Evolutionary conservation across 139 green algal species (phyloP), one percentile per base, ranked within the genome.

Genomic region (Nannochloris sp.): DNA sequence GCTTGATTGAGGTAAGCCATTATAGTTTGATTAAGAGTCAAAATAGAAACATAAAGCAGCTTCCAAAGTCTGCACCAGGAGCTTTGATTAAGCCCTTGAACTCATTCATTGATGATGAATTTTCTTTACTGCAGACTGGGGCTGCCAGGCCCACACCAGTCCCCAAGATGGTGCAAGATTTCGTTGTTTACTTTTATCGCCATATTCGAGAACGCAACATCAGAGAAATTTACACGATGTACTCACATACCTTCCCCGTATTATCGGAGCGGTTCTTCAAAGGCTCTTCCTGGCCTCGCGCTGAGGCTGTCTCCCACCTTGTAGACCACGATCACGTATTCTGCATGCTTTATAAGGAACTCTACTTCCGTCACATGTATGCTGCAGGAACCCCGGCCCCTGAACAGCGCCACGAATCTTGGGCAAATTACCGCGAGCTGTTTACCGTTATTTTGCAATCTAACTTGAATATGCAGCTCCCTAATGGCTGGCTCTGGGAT

Each of bases 261-360:
- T 80, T 99, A 19, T 92, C 70, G 61, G 95, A 99, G 54, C 81
- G 91, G n/a, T 97, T 93, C 71, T 99, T 96, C 87, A 96, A 96
- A 76, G 70, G 67, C 31, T 44, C 44, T 23, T 57, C 82, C 8
- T 99, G 95, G 95, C 95, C 95, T 1, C 66, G 77, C 2, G 88
- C 90, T 33, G 81, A 97, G 15, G 65, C 81, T 23, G 83, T 96
- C 23, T 68, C 83, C 5, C 77, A 89, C 27, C 74, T 96, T 24
- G 95, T 97, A 24, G 93, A 99, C 60, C 65, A 92, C 31, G 95
- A 99, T 71, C 88, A 97, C 66, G 92, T 99, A 1, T 99, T 99
- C 81, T 95, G 87, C 73, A 76, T 98, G 45, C 85, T 99, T 3
- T 99, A 99, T 80, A 93, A 96, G 81, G 95, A 99, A 80, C 80